Evolutionary conservation across 2,329 filamentous ascomycete species (phyloP), one percentile per base, ranked within the genome.

Genomic region (Teratosphaeria pseudoeucalypti): DNA sequence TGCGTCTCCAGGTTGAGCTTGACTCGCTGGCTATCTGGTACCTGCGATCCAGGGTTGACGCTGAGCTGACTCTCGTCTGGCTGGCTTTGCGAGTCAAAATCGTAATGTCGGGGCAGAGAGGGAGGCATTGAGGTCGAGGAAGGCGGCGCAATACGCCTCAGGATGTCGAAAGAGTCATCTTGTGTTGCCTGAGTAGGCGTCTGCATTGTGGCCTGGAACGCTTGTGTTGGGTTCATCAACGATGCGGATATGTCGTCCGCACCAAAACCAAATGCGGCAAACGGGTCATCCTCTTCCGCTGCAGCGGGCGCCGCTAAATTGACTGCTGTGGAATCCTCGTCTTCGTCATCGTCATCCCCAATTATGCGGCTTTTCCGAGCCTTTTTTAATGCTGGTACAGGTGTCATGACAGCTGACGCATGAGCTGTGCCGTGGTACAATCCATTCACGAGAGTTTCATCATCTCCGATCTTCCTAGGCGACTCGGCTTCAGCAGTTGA

Each of bases 141-240:
- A 27, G 71, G 66, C 47, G 72, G 68, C 16, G 72, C 70, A 9
- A 73, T 63, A 2, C 66, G 61, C 10, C 66, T 67, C n/a, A 74
- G 61, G 34, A 73, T 66, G 52, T 70, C 72, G 52, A 73, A 62
- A 7, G 81, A 82, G 62, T 82, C 79, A 62, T 75, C 67, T 56
- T 69, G 70, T 7, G 65, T 68, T 1, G 63, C 60, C 58, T 72
- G 70, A n/a, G 70, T 68, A 9, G 70, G 70, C 2, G 68, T 70
- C 53, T 71, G 69, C 70, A 72, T 72, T 2, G 70, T 72, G 5
- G 70, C 70, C 37, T 70, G 66, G 65, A 72, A 72, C 12, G 70
- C 70, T 58, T 72, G 70, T 2, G 70, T 71, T 19, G 70, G 70
- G 58, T 68, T 71, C 65, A 72, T 67, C 54, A 71, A 59, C 11